Conservation (phyloP, 148 eudicot genomes). For the Chenopodium album region DNA sequence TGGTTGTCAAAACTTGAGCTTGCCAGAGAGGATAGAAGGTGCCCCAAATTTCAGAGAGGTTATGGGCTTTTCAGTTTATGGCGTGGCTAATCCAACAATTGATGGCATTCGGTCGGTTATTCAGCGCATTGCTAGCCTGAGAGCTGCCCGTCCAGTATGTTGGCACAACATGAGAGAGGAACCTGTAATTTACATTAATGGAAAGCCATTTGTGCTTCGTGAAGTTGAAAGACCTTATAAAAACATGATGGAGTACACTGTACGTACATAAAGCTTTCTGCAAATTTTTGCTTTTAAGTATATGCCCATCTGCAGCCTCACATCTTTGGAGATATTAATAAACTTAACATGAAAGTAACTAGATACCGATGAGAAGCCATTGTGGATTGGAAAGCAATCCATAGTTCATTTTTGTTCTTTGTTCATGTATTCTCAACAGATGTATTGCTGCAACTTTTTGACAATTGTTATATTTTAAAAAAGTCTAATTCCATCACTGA, state of each 20-base stretch:
- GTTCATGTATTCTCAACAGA: background rate
- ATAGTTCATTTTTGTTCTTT: background rate
- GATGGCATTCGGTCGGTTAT: constrained; percentile 91
- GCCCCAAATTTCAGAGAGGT: constrained; percentile 98
- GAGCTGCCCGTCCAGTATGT: constrained; percentile 69
- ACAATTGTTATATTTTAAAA: background rate
- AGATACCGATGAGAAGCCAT: background rate
- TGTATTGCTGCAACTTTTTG: background rate
- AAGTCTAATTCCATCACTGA: background rate
- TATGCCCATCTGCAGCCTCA: constrained; percentile 12
- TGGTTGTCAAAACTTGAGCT: constrained; percentile 76
- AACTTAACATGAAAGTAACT: constrained; percentile 7
- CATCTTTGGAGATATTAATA: background rate
- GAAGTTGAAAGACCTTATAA: constrained; percentile 98
- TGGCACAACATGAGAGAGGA: constrained; percentile 99
- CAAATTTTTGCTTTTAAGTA: background rate
- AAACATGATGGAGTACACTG: constrained; percentile 94
- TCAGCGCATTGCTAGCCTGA: constrained; percentile 70
- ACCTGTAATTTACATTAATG: constrained; percentile 93
- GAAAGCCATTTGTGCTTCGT: constrained; percentile 96
- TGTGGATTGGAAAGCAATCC: constrained; percentile 6
- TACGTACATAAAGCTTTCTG: constrained; percentile 30
- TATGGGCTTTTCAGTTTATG: constrained; percentile 90
- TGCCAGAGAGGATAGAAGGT: constrained; percentile 91
- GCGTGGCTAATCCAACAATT: constrained; percentile 92